Conservation (phyloP, 495 filamentous ascomycete genomes). For the Penicillium angulare region DNA sequence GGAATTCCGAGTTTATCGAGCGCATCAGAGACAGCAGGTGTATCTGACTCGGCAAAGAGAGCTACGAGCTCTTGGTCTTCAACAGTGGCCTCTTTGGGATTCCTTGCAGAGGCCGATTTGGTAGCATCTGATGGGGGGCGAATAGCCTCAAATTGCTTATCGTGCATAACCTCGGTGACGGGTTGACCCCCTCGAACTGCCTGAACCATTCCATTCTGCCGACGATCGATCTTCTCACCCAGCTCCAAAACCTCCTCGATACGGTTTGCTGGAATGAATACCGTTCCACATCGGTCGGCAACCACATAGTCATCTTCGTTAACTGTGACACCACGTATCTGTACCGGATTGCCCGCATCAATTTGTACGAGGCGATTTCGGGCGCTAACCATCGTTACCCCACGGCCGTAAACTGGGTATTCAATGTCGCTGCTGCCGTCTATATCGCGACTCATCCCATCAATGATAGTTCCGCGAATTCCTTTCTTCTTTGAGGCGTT, state of each 20-base stretch:
- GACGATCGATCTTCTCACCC: constrained; percentile 14
- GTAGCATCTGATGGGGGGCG: neutral
- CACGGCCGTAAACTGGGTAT: constrained; percentile 22
- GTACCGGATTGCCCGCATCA: constrained; percentile 10
- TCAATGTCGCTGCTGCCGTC: constrained; percentile 14
- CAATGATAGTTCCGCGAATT: constrained; percentile 25
- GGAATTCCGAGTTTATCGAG: constrained; percentile 23
- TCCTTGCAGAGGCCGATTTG: neutral
- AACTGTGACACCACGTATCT: constrained; percentile 17
- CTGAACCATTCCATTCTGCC: constrained; percentile 15
- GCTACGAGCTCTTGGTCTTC: constrained; percentile 20
- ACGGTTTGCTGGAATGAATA: constrained; percentile 13
- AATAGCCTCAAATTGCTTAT: constrained; percentile 21
- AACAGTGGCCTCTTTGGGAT: constrained; percentile 6
- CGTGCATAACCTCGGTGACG: constrained; percentile 22
- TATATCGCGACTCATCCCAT: constrained; percentile 24
- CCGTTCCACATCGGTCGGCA: constrained; percentile 19
- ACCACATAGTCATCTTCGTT: constrained; percentile 23
- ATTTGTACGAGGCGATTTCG: constrained; percentile 18
- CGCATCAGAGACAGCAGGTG: constrained; percentile 21
- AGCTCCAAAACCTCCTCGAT: constrained; percentile 16
- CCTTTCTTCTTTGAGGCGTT: constrained; percentile 18
- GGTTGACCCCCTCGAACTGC: constrained; percentile 14
- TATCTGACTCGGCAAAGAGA: constrained; percentile 20
- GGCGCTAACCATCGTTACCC: constrained; percentile 20